Conservation (phyloP, 768 basidiomycete genomes). For the Leccinum olivaceopallidum region DNA sequence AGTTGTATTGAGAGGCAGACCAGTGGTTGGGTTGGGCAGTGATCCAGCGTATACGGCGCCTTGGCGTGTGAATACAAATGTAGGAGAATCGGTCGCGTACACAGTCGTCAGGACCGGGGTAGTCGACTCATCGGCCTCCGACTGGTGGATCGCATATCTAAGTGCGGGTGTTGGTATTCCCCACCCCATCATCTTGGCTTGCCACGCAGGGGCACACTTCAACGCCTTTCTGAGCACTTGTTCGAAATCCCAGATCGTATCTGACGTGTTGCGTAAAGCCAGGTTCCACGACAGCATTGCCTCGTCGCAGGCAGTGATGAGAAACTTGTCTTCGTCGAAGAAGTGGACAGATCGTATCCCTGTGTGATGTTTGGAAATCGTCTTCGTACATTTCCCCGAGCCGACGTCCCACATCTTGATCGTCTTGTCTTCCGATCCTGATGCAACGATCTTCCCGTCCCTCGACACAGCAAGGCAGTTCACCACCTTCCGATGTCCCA, state of each 20-base stretch:
- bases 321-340: conserved; percentile 9
- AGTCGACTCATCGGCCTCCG: background rate
- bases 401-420: conserved; percentile 25
- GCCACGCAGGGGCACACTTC: conserved; percentile 5
- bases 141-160: background rate
- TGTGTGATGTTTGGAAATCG: conserved; percentile 14
- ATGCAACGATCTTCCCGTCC: conserved; percentile 17
- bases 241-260: background rate
- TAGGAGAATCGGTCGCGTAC: conserved; percentile 4
- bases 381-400: conserved; percentile 16
- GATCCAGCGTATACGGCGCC: background rate
- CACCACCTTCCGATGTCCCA: conserved; percentile 19
- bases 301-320: conserved; percentile 12
- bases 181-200: conserved; percentile 6
- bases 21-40: background rate
- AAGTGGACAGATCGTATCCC: conserved; percentile 19
- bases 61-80: conserved; percentile 1
- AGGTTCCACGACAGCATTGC: conserved; percentile 11
- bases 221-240: background rate
- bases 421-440: conserved; percentile 28
- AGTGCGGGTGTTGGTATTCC: background rate
- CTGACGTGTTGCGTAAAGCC: conserved; percentile 3
- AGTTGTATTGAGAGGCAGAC: background rate
- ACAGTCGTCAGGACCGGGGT: background rate
- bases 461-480: conserved; percentile 22